These are phyloP conservation scores for Gymnopus androsaceus DNA, from an alignment of 1,284 basidiomycete genomes.

Conservation along the genomic window DNA sequence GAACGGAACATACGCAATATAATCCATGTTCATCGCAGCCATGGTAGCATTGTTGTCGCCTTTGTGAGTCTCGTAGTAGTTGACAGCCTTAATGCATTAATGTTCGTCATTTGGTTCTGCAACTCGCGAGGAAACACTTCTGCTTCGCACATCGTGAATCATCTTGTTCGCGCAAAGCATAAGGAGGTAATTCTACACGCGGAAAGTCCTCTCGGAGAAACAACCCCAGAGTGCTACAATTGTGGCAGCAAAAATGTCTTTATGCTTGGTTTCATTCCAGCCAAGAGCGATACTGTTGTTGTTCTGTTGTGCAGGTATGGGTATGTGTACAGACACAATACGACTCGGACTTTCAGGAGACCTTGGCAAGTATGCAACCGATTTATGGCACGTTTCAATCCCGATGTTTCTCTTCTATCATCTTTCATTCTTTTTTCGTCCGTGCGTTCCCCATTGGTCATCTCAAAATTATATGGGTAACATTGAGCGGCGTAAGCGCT, in stretches of 20 bases:
- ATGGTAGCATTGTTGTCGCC: conserved; percentile 30
- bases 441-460: no score
- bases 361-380: no score
- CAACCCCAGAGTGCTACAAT: conserved; percentile 97
- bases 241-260: conserved; percentile 99
- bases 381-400: no score
- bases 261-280: conserved; percentile 98
- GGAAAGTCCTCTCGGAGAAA: conserved; percentile 95
- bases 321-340: no score
- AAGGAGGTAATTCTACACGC: conserved; percentile 97
- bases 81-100: conserved; percentile 79
- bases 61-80: conserved; percentile 52
- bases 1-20: conserved; percentile 73
- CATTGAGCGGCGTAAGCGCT: no score
- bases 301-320: conserved; percentile 95
- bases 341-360: no score
- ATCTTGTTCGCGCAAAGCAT: conserved; percentile 98
- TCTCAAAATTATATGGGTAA: no score
- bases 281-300: conserved; percentile 98
- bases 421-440: no score
- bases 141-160: conserved; percentile 98
- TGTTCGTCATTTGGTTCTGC: no score
- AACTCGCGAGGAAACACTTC: conserved; percentile 99
- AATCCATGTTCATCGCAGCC: conserved; percentile 58
- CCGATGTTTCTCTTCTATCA: no score